phyloP scores from a whole-genome alignment of 2,329 filamentous ascomycete species.

The Cladophialophora psammophila region DNA sequence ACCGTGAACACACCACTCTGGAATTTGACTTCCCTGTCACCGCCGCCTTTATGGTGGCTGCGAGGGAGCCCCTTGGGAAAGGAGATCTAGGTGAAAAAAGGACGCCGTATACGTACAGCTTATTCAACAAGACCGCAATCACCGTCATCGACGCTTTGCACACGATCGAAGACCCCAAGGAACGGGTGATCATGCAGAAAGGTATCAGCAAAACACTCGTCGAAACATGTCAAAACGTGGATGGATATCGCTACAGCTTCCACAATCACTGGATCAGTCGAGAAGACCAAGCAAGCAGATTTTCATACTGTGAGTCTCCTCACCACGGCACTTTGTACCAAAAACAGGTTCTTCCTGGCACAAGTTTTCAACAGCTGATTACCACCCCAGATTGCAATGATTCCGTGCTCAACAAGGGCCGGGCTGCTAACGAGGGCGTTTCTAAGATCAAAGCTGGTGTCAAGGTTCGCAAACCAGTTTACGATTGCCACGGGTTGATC shows the following conservation, averaged over 20 bases:
- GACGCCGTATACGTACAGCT: conserved; percentile 29
- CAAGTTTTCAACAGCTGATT: background rate
- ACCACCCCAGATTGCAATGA: conserved; percentile 34
- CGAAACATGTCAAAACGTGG: conserved; percentile 32
- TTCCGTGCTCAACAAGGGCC: conserved; percentile 38
- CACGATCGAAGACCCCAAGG: conserved; percentile 30
- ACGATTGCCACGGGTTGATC: conserved; percentile 36
- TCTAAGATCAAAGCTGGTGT: conserved; percentile 30
- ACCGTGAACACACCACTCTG: conserved; percentile 38
- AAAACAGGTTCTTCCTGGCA: background rate
- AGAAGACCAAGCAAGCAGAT: conserved; percentile 36
- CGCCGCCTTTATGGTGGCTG: conserved; percentile 37
- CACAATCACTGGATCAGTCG: conserved; percentile 40
- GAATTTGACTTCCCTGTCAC: conserved; percentile 38
- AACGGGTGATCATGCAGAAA: conserved; percentile 35
- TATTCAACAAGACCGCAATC: conserved; percentile 35
- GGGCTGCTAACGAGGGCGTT: conserved; percentile 37
- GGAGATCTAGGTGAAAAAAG: conserved; percentile 12
- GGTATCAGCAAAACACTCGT: conserved; percentile 36
- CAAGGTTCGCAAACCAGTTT: conserved; percentile 37
- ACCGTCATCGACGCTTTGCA: conserved; percentile 37
- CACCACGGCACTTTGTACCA: background rate
- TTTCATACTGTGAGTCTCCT: background rate
- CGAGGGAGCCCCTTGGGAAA: conserved; percentile 13
- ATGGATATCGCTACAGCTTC: conserved; percentile 39